Conservation (phyloP, 2,329 filamentous ascomycete species). For the Xylaria sp. region DNA sequence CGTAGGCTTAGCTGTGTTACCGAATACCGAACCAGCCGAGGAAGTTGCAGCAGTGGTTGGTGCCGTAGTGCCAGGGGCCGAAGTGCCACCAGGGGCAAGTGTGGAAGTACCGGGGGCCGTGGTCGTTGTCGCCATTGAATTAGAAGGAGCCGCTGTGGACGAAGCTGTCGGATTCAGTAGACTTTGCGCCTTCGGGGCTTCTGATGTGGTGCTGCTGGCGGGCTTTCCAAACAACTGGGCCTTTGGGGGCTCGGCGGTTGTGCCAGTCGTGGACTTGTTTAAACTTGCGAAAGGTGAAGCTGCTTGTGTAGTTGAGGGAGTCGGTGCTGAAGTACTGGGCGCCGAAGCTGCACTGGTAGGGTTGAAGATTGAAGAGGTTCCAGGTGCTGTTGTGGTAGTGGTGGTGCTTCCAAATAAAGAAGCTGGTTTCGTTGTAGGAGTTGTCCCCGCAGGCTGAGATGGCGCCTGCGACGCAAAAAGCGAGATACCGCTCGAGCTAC, state of each 20-base stretch:
- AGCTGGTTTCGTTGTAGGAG: conserved; percentile 38
- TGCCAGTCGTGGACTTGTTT: conserved; percentile 40
- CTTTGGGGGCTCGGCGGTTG: conserved; percentile 47
- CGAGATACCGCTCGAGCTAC: conserved; percentile 36
- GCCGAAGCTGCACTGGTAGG: conserved; percentile 35
- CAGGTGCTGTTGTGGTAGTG: conserved; percentile 36
- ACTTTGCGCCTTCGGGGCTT: conserved; percentile 46
- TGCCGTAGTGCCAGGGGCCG: conserved; percentile 42
- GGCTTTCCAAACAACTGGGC: conserved; percentile 41
- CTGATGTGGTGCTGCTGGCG: conserved; percentile 43
- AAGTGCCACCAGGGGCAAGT: conserved; percentile 45
- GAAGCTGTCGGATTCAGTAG: conserved; percentile 46
- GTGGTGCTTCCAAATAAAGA: conserved; percentile 42
- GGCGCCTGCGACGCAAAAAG: conserved; percentile 38
- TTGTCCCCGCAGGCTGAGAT: conserved; percentile 43
- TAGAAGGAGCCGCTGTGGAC: conserved; percentile 43
- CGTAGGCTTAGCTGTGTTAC: conserved; percentile 48
- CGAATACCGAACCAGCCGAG: conserved; percentile 47
- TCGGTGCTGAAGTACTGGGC: conserved; percentile 34
- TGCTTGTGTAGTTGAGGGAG: conserved; percentile 40
- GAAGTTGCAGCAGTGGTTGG: conserved; percentile 50
- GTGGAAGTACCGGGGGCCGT: conserved; percentile 42
- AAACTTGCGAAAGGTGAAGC: conserved; percentile 39
- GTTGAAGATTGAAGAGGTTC: conserved; percentile 42
- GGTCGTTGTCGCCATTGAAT: not conserved